These are phyloP conservation scores for Laburnicola sp. DNA, from an alignment of 2,329 filamentous ascomycete species.

Conservation along the genomic window DNA sequence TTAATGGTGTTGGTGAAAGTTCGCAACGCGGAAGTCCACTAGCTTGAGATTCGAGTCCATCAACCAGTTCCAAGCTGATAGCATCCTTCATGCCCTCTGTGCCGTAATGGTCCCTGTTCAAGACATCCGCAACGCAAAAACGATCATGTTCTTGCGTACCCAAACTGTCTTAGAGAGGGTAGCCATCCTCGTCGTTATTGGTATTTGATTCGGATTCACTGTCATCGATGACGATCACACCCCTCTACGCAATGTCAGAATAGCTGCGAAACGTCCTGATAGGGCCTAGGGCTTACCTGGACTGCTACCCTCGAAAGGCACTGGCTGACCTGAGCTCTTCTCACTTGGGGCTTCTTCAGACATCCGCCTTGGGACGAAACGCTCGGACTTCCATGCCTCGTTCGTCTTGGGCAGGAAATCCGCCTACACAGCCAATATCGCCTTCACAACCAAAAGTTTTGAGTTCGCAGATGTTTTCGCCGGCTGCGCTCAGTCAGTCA, in stretches of 20 bases:
- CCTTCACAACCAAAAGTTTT: constrained; percentile 6
- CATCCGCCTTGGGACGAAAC: constrained; percentile 7
- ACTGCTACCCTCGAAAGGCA: too few species aligned
- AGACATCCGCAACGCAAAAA: neutral
- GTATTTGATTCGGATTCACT: neutral
- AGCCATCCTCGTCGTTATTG: neutral
- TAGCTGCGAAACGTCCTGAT: too few species aligned
- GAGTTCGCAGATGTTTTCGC: constrained; percentile 11
- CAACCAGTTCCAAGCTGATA: neutral
- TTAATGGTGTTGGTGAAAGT: neutral
- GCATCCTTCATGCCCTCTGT: neutral
- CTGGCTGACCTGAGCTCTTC: too few species aligned
- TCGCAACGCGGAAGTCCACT: neutral
- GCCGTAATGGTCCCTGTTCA: neutral
- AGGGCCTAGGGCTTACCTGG: too few species aligned
- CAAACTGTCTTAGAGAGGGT: neutral
- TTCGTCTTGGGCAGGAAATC: neutral
- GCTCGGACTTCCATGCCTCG: neutral
- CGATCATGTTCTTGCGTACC: neutral
- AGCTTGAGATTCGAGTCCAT: neutral
- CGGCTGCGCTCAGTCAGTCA: constrained; percentile 13
- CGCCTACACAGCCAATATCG: neutral
- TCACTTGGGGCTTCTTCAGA: constrained; percentile 2
- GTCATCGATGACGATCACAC: neutral
- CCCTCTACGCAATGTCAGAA: too few species aligned